Evolutionary conservation across 2,329 filamentous ascomycete genomes (phyloP).

Genomic region (Anthostomella pinea): DNA sequence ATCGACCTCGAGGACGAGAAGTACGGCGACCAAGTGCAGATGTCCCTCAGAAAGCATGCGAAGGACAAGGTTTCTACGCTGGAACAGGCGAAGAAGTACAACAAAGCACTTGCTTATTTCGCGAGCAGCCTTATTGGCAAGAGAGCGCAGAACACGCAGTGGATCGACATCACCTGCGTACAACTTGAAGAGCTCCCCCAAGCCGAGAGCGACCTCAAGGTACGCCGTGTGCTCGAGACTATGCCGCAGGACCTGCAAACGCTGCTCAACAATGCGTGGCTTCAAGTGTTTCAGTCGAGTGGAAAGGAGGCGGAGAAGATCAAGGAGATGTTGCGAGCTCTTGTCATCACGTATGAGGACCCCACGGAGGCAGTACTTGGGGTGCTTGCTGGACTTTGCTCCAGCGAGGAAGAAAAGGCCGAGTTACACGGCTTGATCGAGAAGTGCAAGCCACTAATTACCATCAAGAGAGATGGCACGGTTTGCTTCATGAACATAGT

Average conservation of each 20-base stretch:
- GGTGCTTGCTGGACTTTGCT: slow-evolving; percentile 35
- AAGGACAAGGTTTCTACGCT: slow-evolving; percentile 35
- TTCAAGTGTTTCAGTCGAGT: slow-evolving; percentile 34
- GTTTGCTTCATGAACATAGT: slow-evolving; percentile 34
- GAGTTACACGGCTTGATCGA: slow-evolving; percentile 36
- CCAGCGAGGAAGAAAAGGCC: slow-evolving; percentile 29
- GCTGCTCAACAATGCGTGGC: slow-evolving; percentile 38
- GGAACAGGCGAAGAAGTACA: slow-evolving; percentile 37
- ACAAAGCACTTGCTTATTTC: slow-evolving; percentile 40
- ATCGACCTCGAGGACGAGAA: slow-evolving; percentile 37
- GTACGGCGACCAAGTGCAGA: slow-evolving; percentile 37
- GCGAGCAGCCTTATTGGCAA: slow-evolving; percentile 41
- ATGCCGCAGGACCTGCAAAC: slow-evolving; percentile 38
- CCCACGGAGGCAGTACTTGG: slow-evolving; percentile 38
- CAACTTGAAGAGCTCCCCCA: slow-evolving; percentile 39
- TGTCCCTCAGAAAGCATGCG: slow-evolving; percentile 34
- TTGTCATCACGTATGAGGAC: slow-evolving; percentile 41
- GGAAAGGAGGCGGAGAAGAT: slow-evolving; percentile 35
- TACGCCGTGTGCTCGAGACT: slow-evolving; percentile 37
- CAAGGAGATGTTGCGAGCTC: slow-evolving; percentile 40
- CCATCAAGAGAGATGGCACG: slow-evolving; percentile 21
- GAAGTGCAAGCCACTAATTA: slow-evolving; percentile 37
- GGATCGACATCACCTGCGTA: slow-evolving; percentile 43
- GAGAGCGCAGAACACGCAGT: slow-evolving; percentile 41
- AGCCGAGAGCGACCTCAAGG: slow-evolving; percentile 36